Conservation (phyloP, 805 yeast genomes). For the Candida loeiensis region DNA sequence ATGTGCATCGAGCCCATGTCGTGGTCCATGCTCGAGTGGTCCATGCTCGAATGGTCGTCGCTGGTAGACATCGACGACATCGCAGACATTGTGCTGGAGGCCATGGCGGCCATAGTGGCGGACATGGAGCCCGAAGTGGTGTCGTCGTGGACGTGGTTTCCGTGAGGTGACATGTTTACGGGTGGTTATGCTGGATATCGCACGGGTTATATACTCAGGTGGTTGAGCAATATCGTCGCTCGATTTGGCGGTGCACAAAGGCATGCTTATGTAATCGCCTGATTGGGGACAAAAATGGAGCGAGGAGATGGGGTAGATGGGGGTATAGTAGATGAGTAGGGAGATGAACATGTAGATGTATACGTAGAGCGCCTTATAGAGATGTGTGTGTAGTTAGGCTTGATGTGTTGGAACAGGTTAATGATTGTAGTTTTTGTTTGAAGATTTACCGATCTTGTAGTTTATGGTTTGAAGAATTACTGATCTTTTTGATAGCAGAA, state of each 20-base stretch:
- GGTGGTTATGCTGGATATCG: background rate
- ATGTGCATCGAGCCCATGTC: slow-evolving; percentile 50
- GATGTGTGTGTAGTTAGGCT: too few relatives aligned
- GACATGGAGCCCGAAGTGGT: slow-evolving; percentile 5
- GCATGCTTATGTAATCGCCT: background rate
- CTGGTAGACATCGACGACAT: slow-evolving; percentile 1
- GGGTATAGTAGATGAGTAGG: background rate
- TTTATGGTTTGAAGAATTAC: too few relatives aligned
- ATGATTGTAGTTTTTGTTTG: too few relatives aligned
- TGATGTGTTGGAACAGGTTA: too few relatives aligned
- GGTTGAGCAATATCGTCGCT: background rate
- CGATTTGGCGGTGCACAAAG: background rate
- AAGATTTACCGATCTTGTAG: too few relatives aligned
- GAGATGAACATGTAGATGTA: background rate
- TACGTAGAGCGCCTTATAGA: too few relatives aligned
- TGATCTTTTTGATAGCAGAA: too few relatives aligned
- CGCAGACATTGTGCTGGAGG: slow-evolving; percentile 3
- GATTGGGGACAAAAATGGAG: background rate
- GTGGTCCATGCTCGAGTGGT: slow-evolving; percentile 15
- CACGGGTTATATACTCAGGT: background rate
- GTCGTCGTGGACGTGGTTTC: background rate
- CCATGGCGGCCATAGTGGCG: slow-evolving; percentile 8
- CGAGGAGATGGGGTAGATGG: background rate
- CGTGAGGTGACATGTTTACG: slow-evolving; percentile 1
- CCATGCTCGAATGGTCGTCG: background rate